Base-by-base conservation (phyloP, 176 grass and related monocot species). In the Bolboschoenus planiculmis region DNA sequence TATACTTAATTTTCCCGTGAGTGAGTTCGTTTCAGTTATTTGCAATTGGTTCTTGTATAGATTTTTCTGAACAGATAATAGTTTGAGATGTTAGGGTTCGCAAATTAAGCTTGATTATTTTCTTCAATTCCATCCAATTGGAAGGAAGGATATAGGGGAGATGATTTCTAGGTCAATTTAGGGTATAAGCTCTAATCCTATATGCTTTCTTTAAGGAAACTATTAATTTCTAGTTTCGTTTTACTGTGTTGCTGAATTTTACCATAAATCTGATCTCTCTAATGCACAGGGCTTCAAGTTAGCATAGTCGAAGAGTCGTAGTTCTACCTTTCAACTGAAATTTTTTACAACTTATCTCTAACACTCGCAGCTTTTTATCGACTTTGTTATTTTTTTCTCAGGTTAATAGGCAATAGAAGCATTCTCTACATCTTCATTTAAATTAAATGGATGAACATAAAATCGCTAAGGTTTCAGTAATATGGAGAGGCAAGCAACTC, bases 401-500 rank as follows among this genome's bases (percentile, higher is more conserved):
- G 77, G 56, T 26, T 59, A 64, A 29, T 27, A 29, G 58, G 55
- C 39, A 42, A 26, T 81, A 63, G 15, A 81, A 61, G 37, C 16
- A 46, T 59, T 36, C 23, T 50, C 14, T 75, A 18, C 35, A 64
- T 61, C 7, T 64, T 81, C 18, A 47, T 81, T 7, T 42, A 84
- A 83, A 26, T 50, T 63, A 40, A 56, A 98, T 95, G 92, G 92
- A 88, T 39, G 64, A 84, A 33, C 78, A 75, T 34, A 91, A 58
- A 2, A 86, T 88, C 65, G 51, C 47, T 86, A 87, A 87, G 57
- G 76, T 98, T 78, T 89, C 75, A 10, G 92, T 95, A 58, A 87
- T 85, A 77, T 95, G 96, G 96, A 95, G 96, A 82, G 92, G 89
- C 84, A 90, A 72, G 11, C 84, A 93, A 18, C 87, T 99, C 10